Conservation (phyloP, 768 basidiomycete species). For the Russula abietina region DNA sequence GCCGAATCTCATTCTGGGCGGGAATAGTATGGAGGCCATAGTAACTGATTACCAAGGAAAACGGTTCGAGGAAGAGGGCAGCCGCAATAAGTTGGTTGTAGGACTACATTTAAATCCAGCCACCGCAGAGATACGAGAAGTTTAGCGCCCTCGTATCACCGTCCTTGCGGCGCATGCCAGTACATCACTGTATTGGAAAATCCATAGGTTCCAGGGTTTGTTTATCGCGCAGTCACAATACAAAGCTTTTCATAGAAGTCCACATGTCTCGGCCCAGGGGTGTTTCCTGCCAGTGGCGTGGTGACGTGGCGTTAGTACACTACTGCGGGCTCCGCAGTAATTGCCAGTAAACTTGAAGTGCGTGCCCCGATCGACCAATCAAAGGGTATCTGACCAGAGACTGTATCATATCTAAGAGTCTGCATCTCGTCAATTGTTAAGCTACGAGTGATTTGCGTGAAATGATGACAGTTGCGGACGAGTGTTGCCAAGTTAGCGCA, state of each 20-base stretch:
- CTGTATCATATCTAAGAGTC: neutral
- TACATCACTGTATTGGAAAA: too few relatives aligned
- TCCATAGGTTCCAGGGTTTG: neutral
- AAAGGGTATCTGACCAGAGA: neutral
- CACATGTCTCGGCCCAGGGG: neutral
- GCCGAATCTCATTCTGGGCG: neutral
- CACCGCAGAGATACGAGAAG: neutral
- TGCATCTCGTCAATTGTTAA: too few relatives aligned
- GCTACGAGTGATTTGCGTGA: too few relatives aligned
- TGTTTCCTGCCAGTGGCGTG: too few relatives aligned
- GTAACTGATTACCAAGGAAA: neutral
- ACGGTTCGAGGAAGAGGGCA: neutral
- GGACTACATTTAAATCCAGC: neutral
- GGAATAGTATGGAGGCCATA: neutral
- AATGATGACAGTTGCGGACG: too few relatives aligned
- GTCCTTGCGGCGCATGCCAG: neutral
- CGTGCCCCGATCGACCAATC: too few relatives aligned
- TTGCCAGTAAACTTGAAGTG: too few relatives aligned
- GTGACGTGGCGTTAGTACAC: too few relatives aligned
- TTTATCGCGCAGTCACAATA: neutral
- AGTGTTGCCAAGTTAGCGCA: too few relatives aligned
- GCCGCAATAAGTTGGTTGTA: neutral
- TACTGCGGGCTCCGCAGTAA: too few relatives aligned
- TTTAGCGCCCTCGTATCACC: neutral
- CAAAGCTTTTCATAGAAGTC: neutral